A percentile compares a stretch with the other conserved stretches of the same genome.
Conservation (phyloP, 257 asterid genomes). For the Ballota nigra region DNA sequence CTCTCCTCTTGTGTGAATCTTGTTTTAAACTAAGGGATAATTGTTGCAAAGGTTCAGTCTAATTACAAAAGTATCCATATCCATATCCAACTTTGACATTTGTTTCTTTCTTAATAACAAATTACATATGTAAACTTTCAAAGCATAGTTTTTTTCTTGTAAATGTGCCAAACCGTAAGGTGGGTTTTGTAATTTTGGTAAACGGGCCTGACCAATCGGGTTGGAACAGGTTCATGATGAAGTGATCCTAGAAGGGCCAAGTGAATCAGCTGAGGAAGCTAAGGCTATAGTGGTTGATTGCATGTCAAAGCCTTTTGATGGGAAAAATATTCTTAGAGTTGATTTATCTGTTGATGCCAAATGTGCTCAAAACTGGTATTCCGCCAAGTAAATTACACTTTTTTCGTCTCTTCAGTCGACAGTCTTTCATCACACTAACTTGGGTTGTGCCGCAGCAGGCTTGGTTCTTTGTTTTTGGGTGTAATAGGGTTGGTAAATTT, state of each 20-base stretch:
- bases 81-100: background rate
- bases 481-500: conserved; percentile 17
- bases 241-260: conserved; percentile 91
- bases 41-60: background rate
- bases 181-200: no score
- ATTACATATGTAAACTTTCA: background rate
- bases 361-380: conserved; percentile 87
- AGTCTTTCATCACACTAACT: background rate
- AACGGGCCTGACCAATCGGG: background rate
- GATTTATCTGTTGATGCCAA: conserved; percentile 92
- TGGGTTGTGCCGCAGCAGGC: background rate
- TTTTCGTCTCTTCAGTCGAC: background rate
- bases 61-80: background rate
- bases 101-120: background rate
- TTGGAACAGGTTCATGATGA: conserved; percentile 79
- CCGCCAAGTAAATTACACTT: conserved; percentile 60
- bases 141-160: background rate
- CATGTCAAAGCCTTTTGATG: conserved; percentile 86
- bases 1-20: background rate
- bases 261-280: conserved; percentile 78
- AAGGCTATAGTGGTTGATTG: conserved; percentile 84
- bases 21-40: background rate
- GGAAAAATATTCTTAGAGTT: conserved; percentile 72
- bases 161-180: background rate
- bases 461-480: background rate